Conservation (phyloP, 169 alveolate species). For the Eimeria necatrix region DNA sequence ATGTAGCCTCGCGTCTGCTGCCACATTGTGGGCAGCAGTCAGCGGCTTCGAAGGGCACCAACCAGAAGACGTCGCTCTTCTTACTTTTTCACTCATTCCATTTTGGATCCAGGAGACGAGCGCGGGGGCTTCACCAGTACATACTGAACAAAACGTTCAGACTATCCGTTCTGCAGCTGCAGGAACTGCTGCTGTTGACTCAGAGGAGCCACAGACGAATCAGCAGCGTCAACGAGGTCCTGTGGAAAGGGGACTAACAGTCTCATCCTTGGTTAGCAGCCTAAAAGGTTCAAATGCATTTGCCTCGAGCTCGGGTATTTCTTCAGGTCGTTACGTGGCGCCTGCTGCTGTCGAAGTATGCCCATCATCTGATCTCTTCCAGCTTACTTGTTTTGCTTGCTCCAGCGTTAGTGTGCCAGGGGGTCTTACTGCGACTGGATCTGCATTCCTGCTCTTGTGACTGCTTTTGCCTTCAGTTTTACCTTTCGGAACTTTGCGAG, state of each 20-base stretch:
- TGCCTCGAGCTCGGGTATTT: not conserved
- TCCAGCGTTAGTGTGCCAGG: not conserved
- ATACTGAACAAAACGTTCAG: constrained; percentile 35
- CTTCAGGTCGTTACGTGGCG: constrained; percentile 12
- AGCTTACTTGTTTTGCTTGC: not conserved
- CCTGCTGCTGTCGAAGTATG: constrained; percentile 63
- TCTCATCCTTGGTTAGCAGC: not conserved
- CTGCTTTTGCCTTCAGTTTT: constrained; percentile 28
- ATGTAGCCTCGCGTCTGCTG: constrained; percentile 47
- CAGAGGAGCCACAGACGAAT: not conserved
- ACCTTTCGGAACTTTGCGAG: constrained; percentile 22
- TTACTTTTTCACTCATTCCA: constrained; percentile 61
- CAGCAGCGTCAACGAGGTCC: not conserved
- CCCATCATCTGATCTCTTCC: not conserved
- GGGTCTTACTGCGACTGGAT: not conserved
- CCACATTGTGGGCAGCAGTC: constrained; percentile 63
- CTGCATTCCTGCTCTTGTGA: not conserved
- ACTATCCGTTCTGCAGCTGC: constrained; percentile 59
- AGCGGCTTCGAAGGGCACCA: constrained; percentile 46
- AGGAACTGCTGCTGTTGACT: not conserved
- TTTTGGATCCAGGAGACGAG: constrained; percentile 34
- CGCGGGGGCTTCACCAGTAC: constrained; percentile 24
- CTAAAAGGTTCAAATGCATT: constrained; percentile 1
- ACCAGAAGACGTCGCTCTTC: constrained; percentile 58
- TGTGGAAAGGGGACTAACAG: not conserved